Evolutionary conservation across 2,329 filamentous ascomycete species (phyloP), one percentile per base, ranked within the genome.

Genomic region (Aspergillus tamarii): DNA sequence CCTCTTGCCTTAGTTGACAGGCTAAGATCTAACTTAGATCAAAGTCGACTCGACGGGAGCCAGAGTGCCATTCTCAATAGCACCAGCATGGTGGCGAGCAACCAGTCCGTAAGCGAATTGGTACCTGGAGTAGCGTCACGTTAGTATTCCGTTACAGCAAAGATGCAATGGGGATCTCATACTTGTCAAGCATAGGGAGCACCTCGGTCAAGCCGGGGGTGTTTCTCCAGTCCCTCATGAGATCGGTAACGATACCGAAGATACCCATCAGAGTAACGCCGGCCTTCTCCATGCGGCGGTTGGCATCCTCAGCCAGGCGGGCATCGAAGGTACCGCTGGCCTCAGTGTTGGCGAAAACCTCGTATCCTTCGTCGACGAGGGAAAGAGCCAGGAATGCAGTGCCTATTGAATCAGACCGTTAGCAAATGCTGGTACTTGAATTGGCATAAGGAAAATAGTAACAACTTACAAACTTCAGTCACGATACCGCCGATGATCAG

Each of bases 361-460:
- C 85, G 81, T 92, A 93, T 30, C 90, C 91, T 50, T 87, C 89
- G 16, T 88, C 85, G 41, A 88, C 83, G 5, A 93, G 85, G 0
- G 89, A 90, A n/a, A 93, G 83, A 0, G 91, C 88, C 7, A 91
- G 83, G 81, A 93, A 93, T 0, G 90, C 82, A 26, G 89, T 91
- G 83, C 84, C 83, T 82, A 69, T 34, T 28, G 3, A 23, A 68
- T 57, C 64, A 63, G 39, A 57, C 36, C 11, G 48, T 34, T 39
- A 12, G 11, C 8, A 19, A 21, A 28, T 54, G n/a, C 26, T 14
- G 3, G 9, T 16, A 1, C 2, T 57, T n/a, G 3, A 8, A 34
- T 21, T 23, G 46, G 12, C 9, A 19, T 34, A n/a, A n/a, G 19
- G 7, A 23, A 48, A 9, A 50, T 45, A 10, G 2, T n/a, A 12